Evolutionary conservation across 345 rosid genomes (phyloP), one percentile per base, ranked within the genome.

Genomic region (Salix exigua): DNA sequence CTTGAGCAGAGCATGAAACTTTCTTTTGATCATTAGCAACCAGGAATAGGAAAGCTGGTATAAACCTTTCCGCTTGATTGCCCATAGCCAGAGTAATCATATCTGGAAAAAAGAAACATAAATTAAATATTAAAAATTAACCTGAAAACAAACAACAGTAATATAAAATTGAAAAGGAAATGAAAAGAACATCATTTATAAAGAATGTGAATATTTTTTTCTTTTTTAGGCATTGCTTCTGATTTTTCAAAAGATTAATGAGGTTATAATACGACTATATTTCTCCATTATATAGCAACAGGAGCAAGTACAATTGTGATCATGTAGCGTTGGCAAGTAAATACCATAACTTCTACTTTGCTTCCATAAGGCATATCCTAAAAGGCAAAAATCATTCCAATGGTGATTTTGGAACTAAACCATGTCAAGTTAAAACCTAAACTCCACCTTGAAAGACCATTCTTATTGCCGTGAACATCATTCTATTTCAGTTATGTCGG

Each of bases 31-130:
- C 53, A 76, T 74, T 61, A 78, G 61, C 60, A 75, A 82, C 61
- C 67, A 61, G 37, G 76, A 66, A 72, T 16, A 37, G 44, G 58
- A 68, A 76, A 80, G 53, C 53, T 18, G 62, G 68, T 35, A 68
- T 67, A 48, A 63, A 95, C 97, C 97, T 93, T 92, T 81, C 99
- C 99, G 31, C 88, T 90, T 66, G 99, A 95, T 72, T 86, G 97
- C 79, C 99, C 99, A 73, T 95, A 95, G 68, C 99, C 98, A 71
- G 99, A 95, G 81, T 95, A 95, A 84, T 95, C 99, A 71, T 93
- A 93, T 84, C 99, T 95, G 85, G 6, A 77, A 75, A 75, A 79
- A 75, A 73, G 74, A 77, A 75, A 26, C 30, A 75, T 17, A 28
- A 33, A 75, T 40, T 66, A 73, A 67, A 69, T n/a, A 77, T 69